phyloP scores from a whole-genome alignment of 345 rosid genomes.

The Salix koriyanagi region DNA sequence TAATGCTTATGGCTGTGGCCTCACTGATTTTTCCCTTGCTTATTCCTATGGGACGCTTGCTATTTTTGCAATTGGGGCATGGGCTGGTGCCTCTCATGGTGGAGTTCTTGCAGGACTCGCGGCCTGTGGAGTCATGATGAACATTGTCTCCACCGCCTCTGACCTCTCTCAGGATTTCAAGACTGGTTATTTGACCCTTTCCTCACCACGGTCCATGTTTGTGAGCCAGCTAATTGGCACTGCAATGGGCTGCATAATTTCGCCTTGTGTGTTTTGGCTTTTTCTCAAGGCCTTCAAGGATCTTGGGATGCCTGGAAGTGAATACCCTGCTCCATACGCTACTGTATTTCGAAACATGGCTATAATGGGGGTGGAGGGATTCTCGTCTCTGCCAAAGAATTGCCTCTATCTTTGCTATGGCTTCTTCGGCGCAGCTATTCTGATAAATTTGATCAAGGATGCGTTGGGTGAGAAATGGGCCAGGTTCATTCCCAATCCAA shows the following conservation, averaged over 20 bases:
- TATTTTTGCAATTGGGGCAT: constrained; percentile 22
- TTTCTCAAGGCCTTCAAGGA: constrained; percentile 28
- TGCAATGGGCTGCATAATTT: constrained; percentile 28
- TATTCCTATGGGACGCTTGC: constrained; percentile 23
- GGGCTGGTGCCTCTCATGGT: constrained; percentile 25
- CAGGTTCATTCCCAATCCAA: constrained; percentile 34
- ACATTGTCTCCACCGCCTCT: constrained; percentile 27
- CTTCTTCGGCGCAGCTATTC: constrained; percentile 32
- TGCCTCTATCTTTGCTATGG: constrained; percentile 30
- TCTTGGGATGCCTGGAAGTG: not conserved
- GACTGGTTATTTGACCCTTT: constrained; percentile 26
- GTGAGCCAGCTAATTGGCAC: constrained; percentile 30
- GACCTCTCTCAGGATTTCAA: constrained; percentile 31
- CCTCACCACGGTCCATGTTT: constrained; percentile 33
- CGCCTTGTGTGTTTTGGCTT: constrained; percentile 26
- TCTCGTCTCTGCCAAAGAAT: not conserved
- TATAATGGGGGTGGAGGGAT: not conserved
- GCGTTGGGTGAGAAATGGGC: not conserved
- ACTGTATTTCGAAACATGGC: not conserved
- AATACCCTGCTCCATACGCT: not conserved
- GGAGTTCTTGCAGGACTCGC: constrained; percentile 23
- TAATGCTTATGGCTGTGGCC: constrained; percentile 34
- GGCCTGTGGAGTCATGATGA: constrained; percentile 33
- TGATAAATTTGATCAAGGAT: constrained; percentile 30
- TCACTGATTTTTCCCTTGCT: constrained; percentile 23